A percentile compares a stretch with the other conserved stretches of the same genome.
These are phyloP conservation scores for Saccharomycopsis malanga DNA, from an alignment of 805 yeast genomes.

Conservation along the genomic window DNA sequence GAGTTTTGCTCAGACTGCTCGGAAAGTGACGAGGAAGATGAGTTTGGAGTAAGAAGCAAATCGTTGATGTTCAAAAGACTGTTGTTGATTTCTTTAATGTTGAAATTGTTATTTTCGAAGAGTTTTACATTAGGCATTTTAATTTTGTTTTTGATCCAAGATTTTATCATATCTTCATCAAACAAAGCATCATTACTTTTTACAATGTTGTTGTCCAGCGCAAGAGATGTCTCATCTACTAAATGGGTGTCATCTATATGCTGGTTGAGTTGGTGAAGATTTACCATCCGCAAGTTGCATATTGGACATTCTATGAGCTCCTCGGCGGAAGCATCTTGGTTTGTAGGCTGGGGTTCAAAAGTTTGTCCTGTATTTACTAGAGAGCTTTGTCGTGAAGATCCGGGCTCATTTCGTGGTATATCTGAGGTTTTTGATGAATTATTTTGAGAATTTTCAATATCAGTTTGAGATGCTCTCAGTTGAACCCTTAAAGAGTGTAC, in stretches of 20 bases:
- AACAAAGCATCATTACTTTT: background rate
- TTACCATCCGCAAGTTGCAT: constrained; percentile 3
- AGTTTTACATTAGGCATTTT: constrained; percentile 11
- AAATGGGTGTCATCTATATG: constrained; percentile 16
- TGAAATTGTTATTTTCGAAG: constrained; percentile 4
- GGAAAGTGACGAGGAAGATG: constrained; percentile 7
- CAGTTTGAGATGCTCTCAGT: too few species aligned
- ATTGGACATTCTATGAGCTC: constrained; percentile 12
- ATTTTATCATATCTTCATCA: constrained; percentile 12
- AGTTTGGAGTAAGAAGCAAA: constrained; percentile 7
- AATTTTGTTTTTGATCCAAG: constrained; percentile 17
- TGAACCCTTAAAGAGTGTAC: too few species aligned
- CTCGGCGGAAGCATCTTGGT: too few species aligned
- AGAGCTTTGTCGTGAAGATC: too few species aligned
- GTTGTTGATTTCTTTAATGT: constrained; percentile 10
- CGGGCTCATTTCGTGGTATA: too few species aligned
- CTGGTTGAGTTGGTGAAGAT: constrained; percentile 8
- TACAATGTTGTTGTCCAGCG: background rate
- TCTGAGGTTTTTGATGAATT: too few species aligned
- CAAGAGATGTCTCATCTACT: background rate
- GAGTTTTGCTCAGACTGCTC: background rate
- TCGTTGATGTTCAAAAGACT: constrained; percentile 13
- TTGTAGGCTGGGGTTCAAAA: too few species aligned
- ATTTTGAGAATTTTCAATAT: too few species aligned
- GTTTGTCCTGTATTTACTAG: too few species aligned